Conservation (phyloP, 2,329 filamentous ascomycete species). For the Aspergillus intermedius region DNA sequence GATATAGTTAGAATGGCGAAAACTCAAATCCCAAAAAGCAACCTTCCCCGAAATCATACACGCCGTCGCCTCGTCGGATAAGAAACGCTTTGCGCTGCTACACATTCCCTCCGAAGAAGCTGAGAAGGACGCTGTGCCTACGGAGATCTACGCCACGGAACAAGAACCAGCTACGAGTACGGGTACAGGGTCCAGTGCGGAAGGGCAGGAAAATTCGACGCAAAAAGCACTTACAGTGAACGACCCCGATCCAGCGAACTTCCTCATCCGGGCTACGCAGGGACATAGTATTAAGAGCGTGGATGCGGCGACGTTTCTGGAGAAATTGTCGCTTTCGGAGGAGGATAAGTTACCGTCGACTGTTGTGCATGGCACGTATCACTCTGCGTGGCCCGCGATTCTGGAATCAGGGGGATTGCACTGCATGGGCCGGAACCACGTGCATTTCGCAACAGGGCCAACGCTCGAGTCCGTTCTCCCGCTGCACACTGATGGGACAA, state of each 20-base stretch:
- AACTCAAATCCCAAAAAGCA: constrained; percentile 62
- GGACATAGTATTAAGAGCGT: constrained; percentile 75
- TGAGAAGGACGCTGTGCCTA: background rate
- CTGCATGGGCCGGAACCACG: constrained; percentile 76
- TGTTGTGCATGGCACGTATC: constrained; percentile 85
- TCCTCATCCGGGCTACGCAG: constrained; percentile 90
- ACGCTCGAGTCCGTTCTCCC: constrained; percentile 40
- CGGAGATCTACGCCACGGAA: background rate
- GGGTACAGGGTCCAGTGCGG: background rate
- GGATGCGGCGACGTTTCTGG: constrained; percentile 64
- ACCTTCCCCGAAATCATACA: constrained; percentile 66
- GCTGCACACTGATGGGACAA: constrained; percentile 11
- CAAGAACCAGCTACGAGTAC: background rate
- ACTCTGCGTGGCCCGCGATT: constrained; percentile 70
- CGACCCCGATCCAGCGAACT: constrained; percentile 54
- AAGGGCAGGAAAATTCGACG: constrained; percentile 27
- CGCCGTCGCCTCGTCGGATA: constrained; percentile 70
- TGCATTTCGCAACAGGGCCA: constrained; percentile 78
- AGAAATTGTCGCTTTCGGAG: constrained; percentile 56
- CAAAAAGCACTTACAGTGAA: constrained; percentile 30
- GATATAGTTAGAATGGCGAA: constrained; percentile 50
- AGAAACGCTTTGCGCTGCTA: constrained; percentile 82
- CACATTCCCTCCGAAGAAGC: constrained; percentile 35
- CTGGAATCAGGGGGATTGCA: constrained; percentile 68
- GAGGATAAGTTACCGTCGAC: constrained; percentile 50